Evolutionary conservation across 2,329 filamentous ascomycete species (phyloP).

Genomic region (Aspergillus flavus): DNA sequence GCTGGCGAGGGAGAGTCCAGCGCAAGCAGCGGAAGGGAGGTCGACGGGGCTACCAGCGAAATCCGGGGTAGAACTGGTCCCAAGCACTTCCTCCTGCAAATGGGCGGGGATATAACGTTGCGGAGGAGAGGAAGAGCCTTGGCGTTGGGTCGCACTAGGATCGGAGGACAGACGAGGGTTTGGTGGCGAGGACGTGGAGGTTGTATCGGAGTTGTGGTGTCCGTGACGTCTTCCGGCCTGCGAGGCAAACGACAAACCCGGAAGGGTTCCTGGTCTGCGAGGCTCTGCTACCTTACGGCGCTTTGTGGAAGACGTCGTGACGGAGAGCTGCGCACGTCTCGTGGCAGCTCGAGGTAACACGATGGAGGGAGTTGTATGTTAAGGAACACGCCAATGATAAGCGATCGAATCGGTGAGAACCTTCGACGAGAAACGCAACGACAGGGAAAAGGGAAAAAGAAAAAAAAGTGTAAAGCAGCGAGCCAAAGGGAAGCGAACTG

Average conservation of each 20-base stretch:
- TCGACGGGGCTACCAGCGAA: slow-evolving; percentile 31
- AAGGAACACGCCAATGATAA: slow-evolving; percentile 7
- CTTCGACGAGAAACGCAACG: slow-evolving; percentile 3
- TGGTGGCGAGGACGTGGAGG: slow-evolving; percentile 26
- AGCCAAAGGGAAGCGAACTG: slow-evolving; percentile 7
- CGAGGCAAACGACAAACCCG: slow-evolving; percentile 33
- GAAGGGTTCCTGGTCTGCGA: slow-evolving; percentile 40
- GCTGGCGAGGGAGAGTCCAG: slow-evolving; percentile 53
- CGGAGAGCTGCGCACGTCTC: slow-evolving; percentile 47
- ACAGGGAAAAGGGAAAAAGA: slow-evolving; percentile 7
- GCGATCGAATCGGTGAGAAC: slow-evolving; percentile 2
- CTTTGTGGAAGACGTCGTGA: slow-evolving; percentile 55
- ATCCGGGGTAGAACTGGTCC: slow-evolving; percentile 35
- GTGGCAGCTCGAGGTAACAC: slow-evolving; percentile 47
- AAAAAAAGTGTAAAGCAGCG: slow-evolving; percentile 5
- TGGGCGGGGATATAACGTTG: slow-evolving; percentile 58
- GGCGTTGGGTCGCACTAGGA: slow-evolving; percentile 28
- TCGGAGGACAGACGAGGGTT: slow-evolving; percentile 24
- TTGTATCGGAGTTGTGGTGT: slow-evolving; percentile 26
- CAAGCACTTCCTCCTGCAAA: slow-evolving; percentile 55
- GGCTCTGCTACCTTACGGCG: slow-evolving; percentile 51
- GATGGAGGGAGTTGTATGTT: slow-evolving; percentile 2
- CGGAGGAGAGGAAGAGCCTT: slow-evolving; percentile 34
- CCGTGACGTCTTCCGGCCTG: slow-evolving; percentile 41
- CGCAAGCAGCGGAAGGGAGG: slow-evolving; percentile 57